Conservation (phyloP, 192 early-diverging fungal genomes). For the Entophlyctis luteolus region DNA sequence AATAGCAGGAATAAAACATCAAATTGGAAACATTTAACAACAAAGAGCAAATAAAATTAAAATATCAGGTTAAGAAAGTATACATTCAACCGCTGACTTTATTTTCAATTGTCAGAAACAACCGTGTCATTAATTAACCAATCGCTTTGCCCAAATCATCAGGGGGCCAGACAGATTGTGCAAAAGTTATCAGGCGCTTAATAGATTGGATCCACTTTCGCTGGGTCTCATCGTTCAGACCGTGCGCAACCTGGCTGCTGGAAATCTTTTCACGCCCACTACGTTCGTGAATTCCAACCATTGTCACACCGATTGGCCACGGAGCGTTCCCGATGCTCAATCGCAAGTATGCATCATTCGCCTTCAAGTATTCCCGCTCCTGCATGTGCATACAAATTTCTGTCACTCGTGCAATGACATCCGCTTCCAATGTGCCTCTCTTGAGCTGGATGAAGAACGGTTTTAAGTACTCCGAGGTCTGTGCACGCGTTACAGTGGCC, state of each 20-base stretch:
- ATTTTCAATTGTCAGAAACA: neutral
- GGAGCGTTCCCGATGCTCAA: conserved; percentile 96
- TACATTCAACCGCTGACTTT: no score
- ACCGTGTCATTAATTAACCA: conserved; percentile 39
- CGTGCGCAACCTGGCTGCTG: conserved; percentile 91
- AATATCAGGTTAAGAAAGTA: no score
- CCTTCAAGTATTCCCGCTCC: conserved; percentile 84
- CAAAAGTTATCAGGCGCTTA: conserved; percentile 95
- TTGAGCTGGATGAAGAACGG: conserved; percentile 89
- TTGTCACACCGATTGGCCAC: conserved; percentile 95
- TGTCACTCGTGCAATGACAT: conserved; percentile 83
- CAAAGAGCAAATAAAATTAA: no score
- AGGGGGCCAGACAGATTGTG: conserved; percentile 86
- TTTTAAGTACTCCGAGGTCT: conserved; percentile 82
- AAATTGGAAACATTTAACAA: no score
- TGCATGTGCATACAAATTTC: conserved; percentile 87
- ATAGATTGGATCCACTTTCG: conserved; percentile 99
- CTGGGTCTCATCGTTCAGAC: conserved; percentile 92
- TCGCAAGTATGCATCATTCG: conserved; percentile 89
- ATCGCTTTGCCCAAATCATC: conserved; percentile 54
- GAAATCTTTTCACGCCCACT: conserved; percentile 96
- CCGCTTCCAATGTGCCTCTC: conserved; percentile 66
- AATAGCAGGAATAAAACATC: conserved; percentile 44
- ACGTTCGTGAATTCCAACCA: conserved; percentile 88
- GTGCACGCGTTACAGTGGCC: conserved; percentile 74